Conservation (phyloP, 2,329 filamentous ascomycete species). For the Xylariaceae sp. region DNA sequence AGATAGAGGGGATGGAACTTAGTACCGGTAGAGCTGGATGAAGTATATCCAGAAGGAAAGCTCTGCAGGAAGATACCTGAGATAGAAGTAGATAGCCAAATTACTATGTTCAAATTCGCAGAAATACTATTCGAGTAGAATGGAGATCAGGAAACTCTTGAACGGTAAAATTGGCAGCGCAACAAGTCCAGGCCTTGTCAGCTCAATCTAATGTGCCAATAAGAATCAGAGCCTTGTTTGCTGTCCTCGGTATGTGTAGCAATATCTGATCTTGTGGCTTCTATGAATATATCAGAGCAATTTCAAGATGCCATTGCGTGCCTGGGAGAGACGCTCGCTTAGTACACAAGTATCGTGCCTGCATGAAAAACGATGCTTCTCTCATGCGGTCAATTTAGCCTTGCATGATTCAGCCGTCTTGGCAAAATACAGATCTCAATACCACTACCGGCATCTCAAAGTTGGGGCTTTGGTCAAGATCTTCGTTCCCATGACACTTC, state of each 20-base stretch:
- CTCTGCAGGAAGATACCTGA: too few species aligned
- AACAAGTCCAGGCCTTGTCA: slow-evolving; percentile 12
- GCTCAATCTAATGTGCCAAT: slow-evolving; percentile 12
- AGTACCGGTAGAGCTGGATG: too few species aligned
- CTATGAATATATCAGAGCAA: not conserved
- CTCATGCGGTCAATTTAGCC: slow-evolving; percentile 20
- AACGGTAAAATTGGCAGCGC: too few species aligned
- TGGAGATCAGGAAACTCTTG: too few species aligned
- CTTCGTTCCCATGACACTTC: not conserved
- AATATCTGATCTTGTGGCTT: not conserved
- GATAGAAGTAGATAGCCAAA: too few species aligned
- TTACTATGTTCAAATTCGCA: slow-evolving; percentile 1
- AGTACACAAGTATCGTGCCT: slow-evolving; percentile 11
- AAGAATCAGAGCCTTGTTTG: slow-evolving; percentile 7
- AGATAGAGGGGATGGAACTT: slow-evolving; percentile 1
- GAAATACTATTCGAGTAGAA: not conserved
- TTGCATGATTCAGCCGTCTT: slow-evolving; percentile 26
- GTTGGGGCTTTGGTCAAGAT: slow-evolving; percentile 3
- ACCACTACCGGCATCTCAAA: not conserved
- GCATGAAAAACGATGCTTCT: slow-evolving; percentile 16
- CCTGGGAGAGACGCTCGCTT: slow-evolving; percentile 16
- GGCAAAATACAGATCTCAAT: slow-evolving; percentile 14
- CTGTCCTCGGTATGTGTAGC: too few species aligned
- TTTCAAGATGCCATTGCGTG: slow-evolving; percentile 5
- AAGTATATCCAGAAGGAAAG: too few species aligned